Base-by-base conservation (phyloP, 2,329 filamentous ascomycete genomes). In the Incumbomyces delicatus region DNA sequence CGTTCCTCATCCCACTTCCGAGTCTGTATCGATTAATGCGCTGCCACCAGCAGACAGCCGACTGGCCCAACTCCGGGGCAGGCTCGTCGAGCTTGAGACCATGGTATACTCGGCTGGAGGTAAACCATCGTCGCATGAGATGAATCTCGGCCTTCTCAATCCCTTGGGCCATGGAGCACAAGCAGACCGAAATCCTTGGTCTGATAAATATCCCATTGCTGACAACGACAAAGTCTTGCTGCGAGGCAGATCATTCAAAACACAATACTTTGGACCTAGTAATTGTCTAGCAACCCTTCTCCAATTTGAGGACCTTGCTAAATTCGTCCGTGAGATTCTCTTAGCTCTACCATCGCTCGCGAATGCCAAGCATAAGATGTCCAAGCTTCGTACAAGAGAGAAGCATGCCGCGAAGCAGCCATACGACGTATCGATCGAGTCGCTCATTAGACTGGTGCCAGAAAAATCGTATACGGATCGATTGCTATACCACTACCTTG, bases 401-500 rank as follows among this genome's bases (percentile, higher is more conserved):
- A 50, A 53, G 46, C 31, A 46, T 32, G 43, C 30, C 13, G 34
- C 18, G n/a, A 36, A 17, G 33, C 13, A 38, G 13, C 47, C 52
- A 5, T 48, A 51, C 22, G 46, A 56, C 13, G 30, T 38, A 27
- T 45, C 42, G 3, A 45, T 45, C 22, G 33, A 38, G 13, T 52
- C 49, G 3, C 38, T 58, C 16, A 32, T 53, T 13, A 43, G 36
- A 3, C 43, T 57, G 50, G 38, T 57, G 2, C 55, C 55, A 2
- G 49, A 54, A n/a, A 54, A 46, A 37, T 31, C 36, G 13, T 41
- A 37, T n/a, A 35, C 50, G n/a, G 55, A 57, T 39, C 30, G 46
- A 4, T 45, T 56, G 5, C 47, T 57, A 8, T 50, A 52, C 36
- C 41, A 52, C 39, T 57, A 57, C 34, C 61, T 83, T 14, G 65